These are phyloP conservation scores for Coniochaeta pulveracea DNA, from an alignment of 2,329 filamentous ascomycete species.

Conservation along the genomic window DNA sequence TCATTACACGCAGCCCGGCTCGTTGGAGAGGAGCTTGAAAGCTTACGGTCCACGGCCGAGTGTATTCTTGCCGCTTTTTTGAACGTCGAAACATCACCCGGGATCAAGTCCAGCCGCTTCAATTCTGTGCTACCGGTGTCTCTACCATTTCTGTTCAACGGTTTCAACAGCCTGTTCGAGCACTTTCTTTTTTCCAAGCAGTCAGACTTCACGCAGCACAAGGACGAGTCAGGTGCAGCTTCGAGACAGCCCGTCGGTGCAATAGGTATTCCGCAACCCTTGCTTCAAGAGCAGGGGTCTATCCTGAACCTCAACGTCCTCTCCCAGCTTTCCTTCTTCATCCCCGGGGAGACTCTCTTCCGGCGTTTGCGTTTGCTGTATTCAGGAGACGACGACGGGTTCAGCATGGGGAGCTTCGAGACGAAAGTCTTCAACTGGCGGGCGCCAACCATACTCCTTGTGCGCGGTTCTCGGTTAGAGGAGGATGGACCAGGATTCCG, in stretches of 20 bases:
- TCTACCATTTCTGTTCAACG: slow-evolving; percentile 56
- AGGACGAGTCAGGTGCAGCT: slow-evolving; percentile 13
- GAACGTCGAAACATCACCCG: slow-evolving; percentile 50
- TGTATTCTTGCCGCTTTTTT: slow-evolving; percentile 56
- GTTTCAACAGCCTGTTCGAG: slow-evolving; percentile 59
- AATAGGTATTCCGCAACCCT: slow-evolving; percentile 28
- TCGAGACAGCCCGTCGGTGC: slow-evolving; percentile 7
- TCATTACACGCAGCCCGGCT: slow-evolving; percentile 48
- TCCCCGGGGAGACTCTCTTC: slow-evolving; percentile 54
- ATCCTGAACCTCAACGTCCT: slow-evolving; percentile 55
- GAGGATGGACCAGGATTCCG: slow-evolving; percentile 22
- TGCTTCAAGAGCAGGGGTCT: slow-evolving; percentile 40
- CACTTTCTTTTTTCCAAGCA: slow-evolving; percentile 67
- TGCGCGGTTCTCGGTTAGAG: slow-evolving; percentile 51
- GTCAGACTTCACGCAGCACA: slow-evolving; percentile 50
- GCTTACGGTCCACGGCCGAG: slow-evolving; percentile 50
- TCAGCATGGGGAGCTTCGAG: slow-evolving; percentile 68
- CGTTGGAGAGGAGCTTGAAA: slow-evolving; percentile 40
- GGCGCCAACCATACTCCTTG: slow-evolving; percentile 61
- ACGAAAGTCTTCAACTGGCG: slow-evolving; percentile 68
- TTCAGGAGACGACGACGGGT: slow-evolving; percentile 58
- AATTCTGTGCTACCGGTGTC: slow-evolving; percentile 45
- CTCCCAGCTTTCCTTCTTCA: slow-evolving; percentile 63
- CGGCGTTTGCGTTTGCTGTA: slow-evolving; percentile 56
- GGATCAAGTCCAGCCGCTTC: slow-evolving; percentile 52